These are phyloP conservation scores for Pichia inconspicua DNA, from an alignment of 1,139 yeast species.

Conservation along the genomic window DNA sequence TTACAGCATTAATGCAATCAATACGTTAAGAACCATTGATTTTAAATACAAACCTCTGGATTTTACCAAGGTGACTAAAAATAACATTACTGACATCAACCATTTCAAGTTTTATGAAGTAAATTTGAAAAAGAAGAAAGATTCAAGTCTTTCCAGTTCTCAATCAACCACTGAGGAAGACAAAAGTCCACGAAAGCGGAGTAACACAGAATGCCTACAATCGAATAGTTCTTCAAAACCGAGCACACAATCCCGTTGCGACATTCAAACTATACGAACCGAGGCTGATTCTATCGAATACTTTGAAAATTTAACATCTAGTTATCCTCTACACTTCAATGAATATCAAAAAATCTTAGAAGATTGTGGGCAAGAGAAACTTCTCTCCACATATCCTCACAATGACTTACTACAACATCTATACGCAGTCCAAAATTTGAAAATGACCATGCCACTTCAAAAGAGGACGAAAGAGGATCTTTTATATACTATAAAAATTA, in stretches of 20 bases:
- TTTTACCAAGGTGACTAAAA: not conserved
- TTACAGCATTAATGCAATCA: slow-evolving; percentile 44
- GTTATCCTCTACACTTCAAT: not conserved
- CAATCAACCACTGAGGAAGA: not conserved
- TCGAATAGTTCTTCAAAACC: not conserved
- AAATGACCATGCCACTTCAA: slow-evolving; percentile 43
- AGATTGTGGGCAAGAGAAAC: not conserved
- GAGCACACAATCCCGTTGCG: too few species aligned
- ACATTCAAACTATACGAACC: too few species aligned
- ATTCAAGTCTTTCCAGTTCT: not conserved
- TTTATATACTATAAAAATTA: slow-evolving; percentile 35
- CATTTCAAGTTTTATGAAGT: slow-evolving; percentile 11
- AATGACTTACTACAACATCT: slow-evolving; percentile 30
- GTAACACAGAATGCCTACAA: slow-evolving; percentile 5
- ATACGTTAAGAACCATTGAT: slow-evolving; percentile 37
- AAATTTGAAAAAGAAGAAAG: not conserved
- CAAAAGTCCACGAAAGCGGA: slow-evolving; percentile 4
- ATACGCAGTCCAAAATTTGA: slow-evolving; percentile 31
- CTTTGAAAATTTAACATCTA: too few species aligned
- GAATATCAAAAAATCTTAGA: not conserved
- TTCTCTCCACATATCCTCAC: not conserved
- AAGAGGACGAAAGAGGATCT: slow-evolving; percentile 43
- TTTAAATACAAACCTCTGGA: slow-evolving; percentile 20
- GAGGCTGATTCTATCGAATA: too few species aligned
- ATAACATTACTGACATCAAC: too few species aligned